Percentiles rank a stretch among this genome's conserved stretches.
Conservation (phyloP, 2,329 filamentous ascomycete species). For the Didymella sp. region DNA sequence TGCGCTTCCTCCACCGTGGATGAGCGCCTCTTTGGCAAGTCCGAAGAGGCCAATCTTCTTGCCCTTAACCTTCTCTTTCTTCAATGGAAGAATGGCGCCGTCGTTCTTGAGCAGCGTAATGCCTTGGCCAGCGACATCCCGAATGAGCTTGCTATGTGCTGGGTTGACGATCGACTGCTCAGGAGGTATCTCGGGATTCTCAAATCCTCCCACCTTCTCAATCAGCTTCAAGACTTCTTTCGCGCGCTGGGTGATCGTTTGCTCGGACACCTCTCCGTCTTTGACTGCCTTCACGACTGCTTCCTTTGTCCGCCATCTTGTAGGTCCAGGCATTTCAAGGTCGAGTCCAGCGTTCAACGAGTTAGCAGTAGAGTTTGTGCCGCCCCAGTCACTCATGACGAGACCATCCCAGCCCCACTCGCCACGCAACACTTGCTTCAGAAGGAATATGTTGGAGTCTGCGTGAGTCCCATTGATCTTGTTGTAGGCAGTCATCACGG, state of each 20-base stretch:
- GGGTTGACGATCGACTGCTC: constrained; percentile 68
- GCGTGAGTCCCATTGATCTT: constrained; percentile 75
- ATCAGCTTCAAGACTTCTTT: constrained; percentile 65
- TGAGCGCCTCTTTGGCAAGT: constrained; percentile 61
- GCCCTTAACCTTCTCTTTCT: constrained; percentile 60
- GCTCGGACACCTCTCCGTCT: constrained; percentile 58
- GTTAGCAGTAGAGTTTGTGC: constrained; percentile 46
- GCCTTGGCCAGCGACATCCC: constrained; percentile 69
- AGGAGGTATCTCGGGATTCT: constrained; percentile 64
- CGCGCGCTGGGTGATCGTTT: constrained; percentile 40
- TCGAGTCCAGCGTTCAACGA: constrained; percentile 48
- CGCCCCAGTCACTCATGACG: constrained; percentile 69
- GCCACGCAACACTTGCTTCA: constrained; percentile 71
- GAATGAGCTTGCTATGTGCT: constrained; percentile 66
- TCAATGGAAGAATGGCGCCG: constrained; percentile 66
- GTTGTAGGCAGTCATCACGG: constrained; percentile 78
- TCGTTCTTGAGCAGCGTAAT: constrained; percentile 79
- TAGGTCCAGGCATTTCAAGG: constrained; percentile 54
- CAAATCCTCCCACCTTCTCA: constrained; percentile 68
- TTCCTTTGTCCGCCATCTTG: constrained; percentile 73
- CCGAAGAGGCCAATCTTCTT: constrained; percentile 75
- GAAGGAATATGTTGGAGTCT: constrained; percentile 68
- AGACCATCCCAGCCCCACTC: constrained; percentile 78
- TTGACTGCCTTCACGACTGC: constrained; percentile 57
- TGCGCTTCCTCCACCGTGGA: constrained; percentile 47